A percentile compares a stretch with the other conserved stretches of the same genome.
Conservation (phyloP, 495 filamentous ascomycete genomes). For the Neurospora sp. region DNA sequence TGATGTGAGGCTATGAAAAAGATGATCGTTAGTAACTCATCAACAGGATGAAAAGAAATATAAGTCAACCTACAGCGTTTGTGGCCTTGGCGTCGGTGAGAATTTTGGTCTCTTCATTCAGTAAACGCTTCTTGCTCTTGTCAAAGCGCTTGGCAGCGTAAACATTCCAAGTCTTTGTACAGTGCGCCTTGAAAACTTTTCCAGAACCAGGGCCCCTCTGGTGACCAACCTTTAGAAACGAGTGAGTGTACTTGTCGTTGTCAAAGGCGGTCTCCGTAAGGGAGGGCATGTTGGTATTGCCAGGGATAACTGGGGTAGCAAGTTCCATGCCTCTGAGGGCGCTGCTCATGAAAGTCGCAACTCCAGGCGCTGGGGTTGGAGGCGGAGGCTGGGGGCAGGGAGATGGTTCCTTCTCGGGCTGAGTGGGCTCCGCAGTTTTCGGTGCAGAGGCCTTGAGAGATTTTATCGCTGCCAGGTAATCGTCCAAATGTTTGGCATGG, state of each 20-base stretch:
- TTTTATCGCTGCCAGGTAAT: background rate
- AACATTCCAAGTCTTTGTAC: background rate
- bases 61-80: background rate
- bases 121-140: fast-evolving
- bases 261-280: background rate
- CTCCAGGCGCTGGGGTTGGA: background rate
- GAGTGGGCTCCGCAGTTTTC: background rate
- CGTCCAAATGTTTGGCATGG: background rate
- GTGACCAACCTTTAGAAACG: background rate
- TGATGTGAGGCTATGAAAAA: background rate
- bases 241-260: background rate
- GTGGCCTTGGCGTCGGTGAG: fast-evolving
- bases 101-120: background rate
- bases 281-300: no score
- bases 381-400: background rate
- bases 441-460: background rate
- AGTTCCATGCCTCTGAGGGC: background rate
- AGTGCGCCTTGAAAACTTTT: background rate
- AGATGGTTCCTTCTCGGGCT: no score
- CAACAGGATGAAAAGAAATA: background rate
- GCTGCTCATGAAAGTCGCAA: background rate
- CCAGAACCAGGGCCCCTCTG: background rate
- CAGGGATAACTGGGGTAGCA: background rate
- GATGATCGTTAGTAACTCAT: background rate
- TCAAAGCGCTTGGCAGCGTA: background rate